Percentiles rank a stretch among this genome's conserved stretches.
Conservation (phyloP, 768 basidiomycete species). For the Calocybe gangraenosa region DNA sequence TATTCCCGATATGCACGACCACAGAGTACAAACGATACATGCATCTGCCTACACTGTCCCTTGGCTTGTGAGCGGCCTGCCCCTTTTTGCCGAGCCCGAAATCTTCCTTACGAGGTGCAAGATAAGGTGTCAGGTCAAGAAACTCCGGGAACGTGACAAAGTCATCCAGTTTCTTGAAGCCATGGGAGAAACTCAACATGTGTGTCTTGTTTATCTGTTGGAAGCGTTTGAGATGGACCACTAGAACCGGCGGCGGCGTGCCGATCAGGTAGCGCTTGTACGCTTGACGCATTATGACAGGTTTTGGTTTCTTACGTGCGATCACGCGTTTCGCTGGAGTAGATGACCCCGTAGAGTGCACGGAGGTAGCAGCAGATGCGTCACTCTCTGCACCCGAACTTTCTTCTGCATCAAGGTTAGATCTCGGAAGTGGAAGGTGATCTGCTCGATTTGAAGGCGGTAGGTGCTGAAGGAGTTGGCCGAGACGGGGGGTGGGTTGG, state of each 20-base stretch:
- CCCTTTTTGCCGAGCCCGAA: constrained; percentile 45
- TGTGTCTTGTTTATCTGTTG: constrained; percentile 74
- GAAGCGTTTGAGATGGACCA: constrained; percentile 93
- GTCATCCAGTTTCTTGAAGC: constrained; percentile 89
- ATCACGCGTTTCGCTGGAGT: neutral
- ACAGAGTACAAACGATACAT: constrained; percentile 76
- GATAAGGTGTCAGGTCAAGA: constrained; percentile 80
- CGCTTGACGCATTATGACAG: constrained; percentile 75
- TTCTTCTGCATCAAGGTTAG: constrained; percentile 26
- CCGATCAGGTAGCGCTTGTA: constrained; percentile 95
- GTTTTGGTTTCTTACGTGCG: constrained; percentile 32
- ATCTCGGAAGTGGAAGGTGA: constrained; percentile 5
- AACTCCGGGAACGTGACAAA: constrained; percentile 86
- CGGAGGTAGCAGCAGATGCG: constrained; percentile 26
- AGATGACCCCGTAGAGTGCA: constrained; percentile 15
- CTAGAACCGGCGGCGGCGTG: constrained; percentile 79
- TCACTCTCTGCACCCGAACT: constrained; percentile 43
- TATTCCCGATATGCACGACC: constrained; percentile 83
- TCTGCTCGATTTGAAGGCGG: constrained; percentile 5
- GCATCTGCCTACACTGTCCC: constrained; percentile 34
- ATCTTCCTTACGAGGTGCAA: constrained; percentile 77
- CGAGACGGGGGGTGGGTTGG: constrained; percentile 13
- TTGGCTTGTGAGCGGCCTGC: constrained; percentile 9
- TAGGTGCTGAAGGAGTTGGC: constrained; percentile 15
- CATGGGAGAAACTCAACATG: constrained; percentile 58